Evolutionary conservation across 176 grass and related monocot genomes (phyloP), one percentile per base, ranked within the genome.

Genomic region (Tillandsia leiboldiana): DNA sequence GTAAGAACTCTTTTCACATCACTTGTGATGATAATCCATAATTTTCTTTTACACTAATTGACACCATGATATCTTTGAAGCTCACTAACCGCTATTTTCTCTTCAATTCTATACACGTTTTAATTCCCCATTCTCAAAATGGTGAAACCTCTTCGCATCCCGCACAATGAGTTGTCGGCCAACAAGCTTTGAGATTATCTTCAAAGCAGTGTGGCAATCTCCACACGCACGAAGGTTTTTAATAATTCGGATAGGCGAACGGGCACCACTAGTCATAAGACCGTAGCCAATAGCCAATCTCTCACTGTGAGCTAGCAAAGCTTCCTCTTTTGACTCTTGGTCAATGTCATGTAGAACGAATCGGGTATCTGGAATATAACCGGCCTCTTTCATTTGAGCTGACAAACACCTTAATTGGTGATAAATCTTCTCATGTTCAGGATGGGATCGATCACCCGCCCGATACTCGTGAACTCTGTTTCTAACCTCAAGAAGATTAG

Each of bases 91-190:
- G 20, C 56, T 9, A 9, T 61, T 61, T 18, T 61, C 56, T 20
- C 22, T 61, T 61, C 56, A 61, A 61, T 20, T 61, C 13, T 61
- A 20, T 61, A 14, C 22, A 61, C 8, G 22, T n/a, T n/a, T n/a
- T n/a, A n/a, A n/a, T n/a, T n/a, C 80, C 10, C 90, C 86, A 83
- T 92, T 87, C 76, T 90, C 80, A 29, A 97, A 97, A 85, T 90
- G 83, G 63, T 97, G 93, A 81, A 92, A 97, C 77, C 89, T 90
- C 82, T 92, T 79, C 2, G 93, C 93, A 69, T 92, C 93, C 71
- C 89, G 81, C 69, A 86, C 89, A 73, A 92, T 90, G 77, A 97
- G 87, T 53, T 59, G 71, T 22, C 89, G 86, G 2, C 89, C 93
- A 27, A 97, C 86, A 69, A 97, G 76, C 68, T 77, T 83, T 26